Base-by-base conservation (phyloP, 352 stramenopile species). In the Elongisporangium undulatum region DNA sequence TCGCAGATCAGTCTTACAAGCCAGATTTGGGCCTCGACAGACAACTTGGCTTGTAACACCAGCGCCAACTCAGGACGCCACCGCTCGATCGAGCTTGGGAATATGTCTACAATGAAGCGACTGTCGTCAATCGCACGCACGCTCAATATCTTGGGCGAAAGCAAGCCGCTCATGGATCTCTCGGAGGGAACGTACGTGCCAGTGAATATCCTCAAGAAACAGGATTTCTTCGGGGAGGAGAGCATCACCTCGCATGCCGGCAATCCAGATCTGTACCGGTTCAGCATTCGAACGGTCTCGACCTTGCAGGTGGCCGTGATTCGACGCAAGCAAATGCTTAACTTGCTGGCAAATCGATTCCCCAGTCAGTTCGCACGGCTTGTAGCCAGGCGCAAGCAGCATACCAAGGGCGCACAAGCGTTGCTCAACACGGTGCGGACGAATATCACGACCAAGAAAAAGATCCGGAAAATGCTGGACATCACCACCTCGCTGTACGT, bases 221-320 rank as follows among this genome's bases (percentile, higher is more conserved):
- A 79, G 50, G 74, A 87, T 24, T 85, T 70, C 51, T 88, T 90
- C 24, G 80, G 80, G 12, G 71, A 86, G 58, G 80, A 90, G 45
- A 85, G 80, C 56, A 61, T 90, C 45, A 48, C 66, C 2, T 56
- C 61, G 16, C 34, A 15, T 20, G 53, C 71, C 2, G 29, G 63
- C 6, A 29, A 66, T 20, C 1, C 56, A 0, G 67, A 79, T 49
- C 57, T 67, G 1, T 87, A 82, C 49, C 71, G 86, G 50, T 59
- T 85, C 4, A 87, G 71, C 12, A 68, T 89, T 13, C 77, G 79
- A 0, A 74, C 81, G 7, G 73, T 87, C 10, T 79, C 79, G 15
- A 86, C 71, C 19, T 68, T 55, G 0, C 77, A 84, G 5, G 69
- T 87, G 5, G 74, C 73, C 2, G 68, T 87, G 2, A 69, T 87